These are phyloP conservation scores for Maudiozyma bulderi DNA, from an alignment of 805 yeast species.

Conservation along the genomic window DNA sequence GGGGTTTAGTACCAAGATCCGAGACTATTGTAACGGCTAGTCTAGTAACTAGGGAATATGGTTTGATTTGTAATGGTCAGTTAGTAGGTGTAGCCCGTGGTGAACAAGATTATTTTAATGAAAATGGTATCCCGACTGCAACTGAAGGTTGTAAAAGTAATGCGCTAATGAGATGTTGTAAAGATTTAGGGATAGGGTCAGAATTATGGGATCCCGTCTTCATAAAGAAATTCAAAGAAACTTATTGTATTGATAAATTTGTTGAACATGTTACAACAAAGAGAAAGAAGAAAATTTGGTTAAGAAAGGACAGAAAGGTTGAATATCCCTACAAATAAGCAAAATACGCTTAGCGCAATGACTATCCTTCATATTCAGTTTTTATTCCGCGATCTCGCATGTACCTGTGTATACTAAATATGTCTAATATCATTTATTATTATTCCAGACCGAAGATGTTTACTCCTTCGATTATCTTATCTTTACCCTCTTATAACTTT, in stretches of 20 bases:
- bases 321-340: slow-evolving; percentile 72
- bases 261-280: slow-evolving; percentile 77
- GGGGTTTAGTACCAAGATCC: slow-evolving; percentile 95
- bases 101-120: slow-evolving; percentile 85
- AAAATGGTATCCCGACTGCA: slow-evolving; percentile 85
- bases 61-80: slow-evolving; percentile 75
- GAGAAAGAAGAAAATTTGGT: slow-evolving; percentile 87
- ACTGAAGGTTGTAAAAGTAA: slow-evolving; percentile 95
- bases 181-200: slow-evolving; percentile 92
- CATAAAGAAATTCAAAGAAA: slow-evolving; percentile 56
- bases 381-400: no score
- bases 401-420: no score
- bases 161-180: slow-evolving; percentile 96
- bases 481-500: no score
- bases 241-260: slow-evolving; percentile 69
- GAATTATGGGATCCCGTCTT: slow-evolving; percentile 96
- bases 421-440: not conserved
- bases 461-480: no score
- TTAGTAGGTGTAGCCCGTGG: slow-evolving; percentile 90
- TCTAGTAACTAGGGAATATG: slow-evolving; percentile 83
- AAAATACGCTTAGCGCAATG: not conserved
- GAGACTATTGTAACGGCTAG: slow-evolving; percentile 68
- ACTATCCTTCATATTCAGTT: no score
- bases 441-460: no score
- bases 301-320: slow-evolving; percentile 68